Evolutionary conservation across 305 asterid species (phyloP), one percentile per base, ranked within the genome.

Genomic region (Coffea humblotiana): DNA sequence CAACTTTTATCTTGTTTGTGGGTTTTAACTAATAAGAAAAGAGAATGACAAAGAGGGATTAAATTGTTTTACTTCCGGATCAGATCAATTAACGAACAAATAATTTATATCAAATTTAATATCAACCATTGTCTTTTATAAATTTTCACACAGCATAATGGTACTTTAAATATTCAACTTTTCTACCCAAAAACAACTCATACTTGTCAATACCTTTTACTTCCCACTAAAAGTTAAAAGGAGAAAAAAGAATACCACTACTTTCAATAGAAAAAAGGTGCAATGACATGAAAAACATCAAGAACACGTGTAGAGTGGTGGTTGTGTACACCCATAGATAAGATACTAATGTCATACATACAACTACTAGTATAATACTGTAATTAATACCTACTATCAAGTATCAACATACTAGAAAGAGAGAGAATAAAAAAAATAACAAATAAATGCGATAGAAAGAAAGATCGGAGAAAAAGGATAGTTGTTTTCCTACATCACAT

Each of bases 401-500:
- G 43, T 40, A 40, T 40, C 43, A 40, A 40, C 43, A 40, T 40
- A 3, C 43, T 3, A 40, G 43, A 40, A 40, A 40, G 43, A 40
- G 43, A 0, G 43, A 40, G 43, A 40, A 40, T 40, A 3, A 40
- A 40, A 60, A 79, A 48, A 72, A 74, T 43, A 51, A n/a, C 65
- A 71, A 64, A 47, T 71, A 81, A 54, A 64, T 61, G 60, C 71
- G 27, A 25, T 49, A 76, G 29, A 67, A 78, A 68, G 67, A 54
- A 48, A 73, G 72, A 52, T 65, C 83, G 45, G 80, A 73, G 81
- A 78, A 78, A 73, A 79, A 83, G 80, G 77, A 64, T 79, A 68
- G 69, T 69, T 80, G 68, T 71, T 77, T 64, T 40, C 81, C 54
- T 72, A 71, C 84, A 71, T 81, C 93, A 89, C 92, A 94, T 92